phyloP scores from a whole-genome alignment of 148 eudicot genomes.

The Mesembryanthemum crystallinum region DNA sequence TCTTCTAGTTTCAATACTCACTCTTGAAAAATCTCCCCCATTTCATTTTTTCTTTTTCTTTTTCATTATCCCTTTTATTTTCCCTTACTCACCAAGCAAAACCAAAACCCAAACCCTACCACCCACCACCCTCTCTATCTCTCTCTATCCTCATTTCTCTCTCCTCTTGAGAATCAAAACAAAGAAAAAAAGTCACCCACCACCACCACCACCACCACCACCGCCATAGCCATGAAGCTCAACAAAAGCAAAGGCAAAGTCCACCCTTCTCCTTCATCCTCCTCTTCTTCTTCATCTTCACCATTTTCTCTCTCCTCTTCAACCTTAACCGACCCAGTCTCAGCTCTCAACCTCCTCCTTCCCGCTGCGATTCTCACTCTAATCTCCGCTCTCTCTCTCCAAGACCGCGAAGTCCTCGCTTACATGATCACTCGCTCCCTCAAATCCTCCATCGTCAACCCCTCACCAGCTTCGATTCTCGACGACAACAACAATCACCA shows the following conservation, averaged over 20 bases:
- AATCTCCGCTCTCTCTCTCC: conserved; percentile 45
- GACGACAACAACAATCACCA: conserved; percentile 12
- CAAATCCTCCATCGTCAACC: conserved; percentile 24
- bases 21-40: neutral
- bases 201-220: neutral
- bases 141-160: neutral
- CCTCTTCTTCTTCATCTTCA: conserved; percentile 30
- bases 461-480: neutral
- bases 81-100: neutral
- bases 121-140: neutral
- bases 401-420: conserved; percentile 60
- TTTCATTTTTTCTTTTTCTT: neutral
- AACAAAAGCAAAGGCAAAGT: conserved; percentile 71
- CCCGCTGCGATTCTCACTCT: conserved; percentile 56
- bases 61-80: neutral
- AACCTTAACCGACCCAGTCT: conserved; percentile 14
- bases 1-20: too few species aligned
- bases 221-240: conserved; percentile 40
- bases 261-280: conserved; percentile 54
- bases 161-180: neutral
- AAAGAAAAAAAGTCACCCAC: neutral
- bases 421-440: conserved; percentile 62
- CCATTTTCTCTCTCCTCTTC: conserved; percentile 22
- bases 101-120: neutral
- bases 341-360: conserved; percentile 43